Percentiles rank a stretch among this genome's conserved stretches.
Evolutionary conservation across 148 eudicot genomes (phyloP).

Genomic region (Bassia scoparia): DNA sequence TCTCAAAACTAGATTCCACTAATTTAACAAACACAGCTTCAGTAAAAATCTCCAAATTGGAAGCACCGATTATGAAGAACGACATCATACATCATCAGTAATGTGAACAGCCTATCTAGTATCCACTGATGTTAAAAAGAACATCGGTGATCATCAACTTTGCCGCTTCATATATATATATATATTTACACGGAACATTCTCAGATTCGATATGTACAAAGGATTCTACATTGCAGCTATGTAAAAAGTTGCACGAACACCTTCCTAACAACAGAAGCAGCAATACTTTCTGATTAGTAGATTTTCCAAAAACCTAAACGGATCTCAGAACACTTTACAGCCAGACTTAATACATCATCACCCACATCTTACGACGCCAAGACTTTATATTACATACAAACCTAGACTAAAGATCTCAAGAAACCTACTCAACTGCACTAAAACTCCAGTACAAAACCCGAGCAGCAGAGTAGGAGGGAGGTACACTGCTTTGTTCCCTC

Average conservation of each 20-base stretch:
- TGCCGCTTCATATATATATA: background rate
- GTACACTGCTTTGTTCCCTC: conserved; percentile 3
- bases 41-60: no score
- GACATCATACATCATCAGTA: no score
- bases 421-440: background rate
- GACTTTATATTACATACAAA: conserved; percentile 8
- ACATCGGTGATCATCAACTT: background rate
- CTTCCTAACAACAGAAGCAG: conserved; percentile 2
- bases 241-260: background rate
- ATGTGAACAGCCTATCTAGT: no score
- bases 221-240: background rate
- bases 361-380: background rate
- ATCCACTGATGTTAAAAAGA: no score
- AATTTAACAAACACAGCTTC: no score
- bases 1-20: no score
- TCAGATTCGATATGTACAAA: conserved; percentile 12
- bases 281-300: background rate
- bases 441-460: conserved; percentile 5
- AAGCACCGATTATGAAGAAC: no score
- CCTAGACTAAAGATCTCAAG: conserved; percentile 13
- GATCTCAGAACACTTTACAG: conserved; percentile 8
- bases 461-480: background rate
- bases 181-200: background rate
- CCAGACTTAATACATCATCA: background rate
- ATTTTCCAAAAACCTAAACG: conserved; percentile 10